These are phyloP conservation scores for Vaucheria bursata DNA, from an alignment of 352 stramenopile species.

Conservation along the genomic window DNA sequence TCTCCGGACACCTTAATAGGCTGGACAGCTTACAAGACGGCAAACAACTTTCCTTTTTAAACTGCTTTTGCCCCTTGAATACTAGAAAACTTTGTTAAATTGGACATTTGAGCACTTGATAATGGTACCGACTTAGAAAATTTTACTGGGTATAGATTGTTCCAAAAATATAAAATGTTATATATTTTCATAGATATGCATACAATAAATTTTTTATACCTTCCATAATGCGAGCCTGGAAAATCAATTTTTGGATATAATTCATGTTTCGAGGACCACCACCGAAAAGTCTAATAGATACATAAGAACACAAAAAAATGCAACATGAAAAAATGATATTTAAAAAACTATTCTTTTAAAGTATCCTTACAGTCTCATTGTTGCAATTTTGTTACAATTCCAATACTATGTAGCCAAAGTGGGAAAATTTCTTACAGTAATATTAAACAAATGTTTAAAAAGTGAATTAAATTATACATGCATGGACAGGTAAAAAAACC, in stretches of 20 bases:
- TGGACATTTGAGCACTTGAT: too few species aligned
- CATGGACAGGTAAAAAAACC: neutral
- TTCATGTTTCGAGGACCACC: constrained; percentile 35
- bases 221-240: neutral
- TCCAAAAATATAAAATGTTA: neutral
- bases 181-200: neutral
- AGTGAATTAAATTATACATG: neutral
- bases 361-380: neutral
- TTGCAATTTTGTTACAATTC: neutral
- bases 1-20: too few species aligned
- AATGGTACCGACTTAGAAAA: neutral
- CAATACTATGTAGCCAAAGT: neutral
- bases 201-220: constrained; percentile 50
- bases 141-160: neutral
- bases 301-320: constrained; percentile 41
- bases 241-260: constrained; percentile 31
- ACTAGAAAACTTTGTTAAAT: too few species aligned
- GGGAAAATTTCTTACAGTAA: neutral
- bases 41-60: neutral
- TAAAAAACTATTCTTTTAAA: constrained; percentile 22
- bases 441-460: neutral
- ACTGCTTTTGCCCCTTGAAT: neutral
- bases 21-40: neutral
- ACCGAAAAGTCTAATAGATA: constrained; percentile 25
- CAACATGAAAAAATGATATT: constrained; percentile 49